Evolutionary conservation across 768 basidiomycete genomes (phyloP).

Genomic region (Mycena galopus): DNA sequence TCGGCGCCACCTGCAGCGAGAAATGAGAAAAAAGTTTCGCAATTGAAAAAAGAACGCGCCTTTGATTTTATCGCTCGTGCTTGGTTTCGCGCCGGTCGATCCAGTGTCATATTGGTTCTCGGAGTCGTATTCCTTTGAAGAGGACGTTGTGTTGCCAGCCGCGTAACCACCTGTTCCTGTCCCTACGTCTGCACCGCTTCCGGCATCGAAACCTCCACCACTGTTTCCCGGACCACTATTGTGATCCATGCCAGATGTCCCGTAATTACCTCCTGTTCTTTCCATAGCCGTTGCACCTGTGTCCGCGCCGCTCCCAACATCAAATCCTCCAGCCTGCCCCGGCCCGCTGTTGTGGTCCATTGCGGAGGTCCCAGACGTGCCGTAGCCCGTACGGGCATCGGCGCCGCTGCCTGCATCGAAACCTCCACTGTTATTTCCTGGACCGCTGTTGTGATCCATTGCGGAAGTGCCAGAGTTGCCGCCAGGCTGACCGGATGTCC

Average conservation of each 20-base stretch:
- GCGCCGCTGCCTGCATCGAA: neutral
- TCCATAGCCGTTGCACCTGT: neutral
- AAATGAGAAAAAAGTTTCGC: neutral
- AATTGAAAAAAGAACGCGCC: constrained; percentile 20
- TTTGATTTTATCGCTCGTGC: constrained; percentile 42
- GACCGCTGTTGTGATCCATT: constrained; percentile 16
- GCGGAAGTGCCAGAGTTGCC: neutral
- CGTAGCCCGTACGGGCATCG: neutral
- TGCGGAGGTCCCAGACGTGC: neutral
- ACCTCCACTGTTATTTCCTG: neutral
- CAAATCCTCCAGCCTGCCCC: constrained; percentile 8
- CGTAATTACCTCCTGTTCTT: neutral
- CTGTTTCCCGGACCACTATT: constrained; percentile 14
- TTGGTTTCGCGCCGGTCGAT: constrained; percentile 8
- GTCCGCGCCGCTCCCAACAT: neutral
- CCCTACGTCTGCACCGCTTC: neutral
- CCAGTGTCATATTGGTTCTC: neutral
- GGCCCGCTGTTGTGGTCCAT: constrained; percentile 20
- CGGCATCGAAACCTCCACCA: neutral
- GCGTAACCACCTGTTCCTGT: too few relatives aligned
- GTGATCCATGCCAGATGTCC: neutral
- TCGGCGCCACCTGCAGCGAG: constrained; percentile 38
- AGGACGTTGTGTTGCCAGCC: neutral
- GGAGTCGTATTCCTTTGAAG: neutral
- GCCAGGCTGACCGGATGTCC: neutral